A percentile compares a stretch with the other conserved stretches of the same genome.
These are phyloP conservation scores for Didymella sp. DNA, from an alignment of 2,329 filamentous ascomycete species.

Conservation along the genomic window DNA sequence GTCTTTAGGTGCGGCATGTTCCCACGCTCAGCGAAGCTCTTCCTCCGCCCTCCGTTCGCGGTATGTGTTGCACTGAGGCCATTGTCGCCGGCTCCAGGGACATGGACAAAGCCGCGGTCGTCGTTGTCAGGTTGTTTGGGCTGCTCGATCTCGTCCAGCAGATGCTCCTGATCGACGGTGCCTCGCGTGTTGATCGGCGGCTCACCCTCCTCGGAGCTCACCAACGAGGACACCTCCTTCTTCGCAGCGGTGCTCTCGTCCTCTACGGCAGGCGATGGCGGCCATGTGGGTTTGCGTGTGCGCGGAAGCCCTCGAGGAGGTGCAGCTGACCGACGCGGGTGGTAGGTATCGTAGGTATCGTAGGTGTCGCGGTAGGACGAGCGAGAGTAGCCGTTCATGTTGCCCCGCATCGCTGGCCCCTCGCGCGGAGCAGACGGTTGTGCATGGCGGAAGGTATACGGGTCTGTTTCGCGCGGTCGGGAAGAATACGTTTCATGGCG, in stretches of 20 bases:
- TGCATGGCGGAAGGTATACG: slow-evolving; percentile 11
- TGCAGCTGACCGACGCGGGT: slow-evolving; percentile 26
- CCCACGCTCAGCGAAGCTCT: slow-evolving; percentile 45
- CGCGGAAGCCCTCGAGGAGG: slow-evolving; percentile 28
- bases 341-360: slow-evolving; percentile 44
- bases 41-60: slow-evolving; percentile 31
- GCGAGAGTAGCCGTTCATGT: slow-evolving; percentile 25
- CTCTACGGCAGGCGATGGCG: slow-evolving; percentile 71
- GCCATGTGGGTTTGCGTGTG: slow-evolving; percentile 49
- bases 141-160: slow-evolving; percentile 67
- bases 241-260: slow-evolving; percentile 70
- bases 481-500: slow-evolving; percentile 14
- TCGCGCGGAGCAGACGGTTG: slow-evolving; percentile 6
- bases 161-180: slow-evolving; percentile 70
- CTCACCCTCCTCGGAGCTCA: slow-evolving; percentile 49
- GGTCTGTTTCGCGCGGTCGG: slow-evolving; percentile 33
- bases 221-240: slow-evolving; percentile 62
- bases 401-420: slow-evolving; percentile 16
- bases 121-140: slow-evolving; percentile 52
- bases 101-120: slow-evolving; percentile 70
- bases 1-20: slow-evolving; percentile 48
- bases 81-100: slow-evolving; percentile 45
- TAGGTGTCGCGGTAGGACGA: slow-evolving; percentile 22
- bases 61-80: slow-evolving; percentile 3
- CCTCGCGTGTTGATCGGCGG: slow-evolving; percentile 69